A percentile compares a stretch with the other conserved stretches of the same genome.
Conservation (phyloP, 2,329 filamentous ascomycete species). For the Diplocarpon rosae region DNA sequence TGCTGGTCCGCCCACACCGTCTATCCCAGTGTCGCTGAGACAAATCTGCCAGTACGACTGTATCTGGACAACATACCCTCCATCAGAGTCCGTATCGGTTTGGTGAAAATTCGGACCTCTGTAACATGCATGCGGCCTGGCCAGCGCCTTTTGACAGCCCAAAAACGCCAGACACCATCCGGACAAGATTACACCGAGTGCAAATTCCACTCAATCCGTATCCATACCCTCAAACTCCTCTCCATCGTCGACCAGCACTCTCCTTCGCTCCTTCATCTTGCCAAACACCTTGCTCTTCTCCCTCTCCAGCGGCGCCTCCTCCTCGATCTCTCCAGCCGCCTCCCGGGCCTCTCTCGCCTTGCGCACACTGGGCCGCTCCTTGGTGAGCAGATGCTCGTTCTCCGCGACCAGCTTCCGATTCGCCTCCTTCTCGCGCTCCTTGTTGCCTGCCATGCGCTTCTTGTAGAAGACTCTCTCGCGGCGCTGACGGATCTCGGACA, state of each 20-base stretch:
- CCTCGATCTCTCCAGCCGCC: conserved; percentile 32
- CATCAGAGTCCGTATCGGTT: neutral
- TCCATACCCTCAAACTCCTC: conserved; percentile 39
- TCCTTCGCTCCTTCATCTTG: conserved; percentile 32
- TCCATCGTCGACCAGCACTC: conserved; percentile 26
- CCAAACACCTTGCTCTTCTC: conserved; percentile 29
- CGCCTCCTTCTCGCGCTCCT: conserved; percentile 64
- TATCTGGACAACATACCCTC: neutral
- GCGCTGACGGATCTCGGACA: conserved; percentile 71
- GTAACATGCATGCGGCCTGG: conserved; percentile 3
- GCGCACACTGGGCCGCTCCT: conserved; percentile 53
- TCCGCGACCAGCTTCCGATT: conserved; percentile 83
- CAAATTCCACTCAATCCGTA: conserved; percentile 29
- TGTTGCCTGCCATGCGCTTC: conserved; percentile 84
- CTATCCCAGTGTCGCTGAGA: neutral
- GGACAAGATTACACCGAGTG: conserved; percentile 1
- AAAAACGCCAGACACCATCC: conserved; percentile 12
- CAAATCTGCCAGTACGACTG: neutral
- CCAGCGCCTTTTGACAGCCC: conserved; percentile 6
- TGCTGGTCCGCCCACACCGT: neutral
- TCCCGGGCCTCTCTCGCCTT: conserved; percentile 47
- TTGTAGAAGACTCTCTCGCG: conserved; percentile 91
- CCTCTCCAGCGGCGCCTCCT: conserved; percentile 41
- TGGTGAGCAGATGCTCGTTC: conserved; percentile 85
- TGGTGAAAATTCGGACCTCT: neutral